phyloP scores from a whole-genome alignment of 306 rosid species.

The Trifolium dubium region DNA sequence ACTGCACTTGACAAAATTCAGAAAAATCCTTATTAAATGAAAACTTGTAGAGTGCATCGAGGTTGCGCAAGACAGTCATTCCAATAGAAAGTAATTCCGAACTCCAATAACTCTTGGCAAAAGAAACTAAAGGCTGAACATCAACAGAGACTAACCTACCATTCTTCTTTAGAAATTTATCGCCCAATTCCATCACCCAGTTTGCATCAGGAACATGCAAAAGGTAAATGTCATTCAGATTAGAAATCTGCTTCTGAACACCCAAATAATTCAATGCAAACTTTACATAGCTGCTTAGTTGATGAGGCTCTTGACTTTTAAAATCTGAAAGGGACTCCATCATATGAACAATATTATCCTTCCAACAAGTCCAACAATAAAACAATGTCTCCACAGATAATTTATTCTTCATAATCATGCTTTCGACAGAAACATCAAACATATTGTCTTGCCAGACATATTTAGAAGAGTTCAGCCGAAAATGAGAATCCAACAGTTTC shows the following conservation, averaged over 20 bases:
- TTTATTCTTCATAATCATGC: constrained; percentile 39
- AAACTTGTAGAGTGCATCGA: constrained; percentile 48
- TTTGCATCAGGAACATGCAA: constrained; percentile 60
- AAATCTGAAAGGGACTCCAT: constrained; percentile 48
- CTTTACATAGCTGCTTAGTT: constrained; percentile 34
- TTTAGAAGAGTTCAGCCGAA: constrained; percentile 40
- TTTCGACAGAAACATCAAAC: constrained; percentile 42
- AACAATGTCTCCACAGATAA: constrained; percentile 61
- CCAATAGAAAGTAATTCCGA: constrained; percentile 64
- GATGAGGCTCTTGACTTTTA: constrained; percentile 42
- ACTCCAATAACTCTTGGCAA: constrained; percentile 59
- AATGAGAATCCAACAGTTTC: constrained; percentile 66
- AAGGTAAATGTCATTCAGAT: constrained; percentile 40
- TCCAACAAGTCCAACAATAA: constrained; percentile 77
- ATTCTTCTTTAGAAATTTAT: constrained; percentile 37
- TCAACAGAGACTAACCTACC: constrained; percentile 52
- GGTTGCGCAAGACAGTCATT: constrained; percentile 51
- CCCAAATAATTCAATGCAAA: constrained; percentile 67
- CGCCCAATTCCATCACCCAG: constrained; percentile 55
- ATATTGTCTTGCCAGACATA: constrained; percentile 52
- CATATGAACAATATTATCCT: constrained; percentile 46
- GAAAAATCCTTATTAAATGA: constrained; percentile 28
- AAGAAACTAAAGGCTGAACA: constrained; percentile 42
- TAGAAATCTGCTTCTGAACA: constrained; percentile 43
- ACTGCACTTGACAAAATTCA: constrained; percentile 35